These are phyloP conservation scores for Mariannaea sp. DNA, from an alignment of 2,329 filamentous ascomycete species.

Conservation along the genomic window DNA sequence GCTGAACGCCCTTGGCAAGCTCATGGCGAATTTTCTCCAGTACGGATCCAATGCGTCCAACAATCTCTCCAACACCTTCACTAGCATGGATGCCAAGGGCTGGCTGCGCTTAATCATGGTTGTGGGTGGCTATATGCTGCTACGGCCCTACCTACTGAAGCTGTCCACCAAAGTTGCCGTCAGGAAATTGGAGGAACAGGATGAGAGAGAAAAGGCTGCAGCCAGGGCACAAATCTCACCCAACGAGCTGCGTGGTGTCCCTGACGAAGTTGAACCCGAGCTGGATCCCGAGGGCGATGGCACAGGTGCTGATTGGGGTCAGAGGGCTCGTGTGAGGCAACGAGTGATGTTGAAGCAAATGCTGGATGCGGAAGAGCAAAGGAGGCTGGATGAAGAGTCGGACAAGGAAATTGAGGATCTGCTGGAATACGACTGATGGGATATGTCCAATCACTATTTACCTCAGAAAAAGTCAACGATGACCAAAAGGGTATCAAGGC, in stretches of 20 bases:
- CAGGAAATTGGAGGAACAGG: slow-evolving; percentile 65
- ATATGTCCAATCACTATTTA: too few species aligned
- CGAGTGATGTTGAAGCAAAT: slow-evolving; percentile 68
- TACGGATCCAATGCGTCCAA: slow-evolving; percentile 47
- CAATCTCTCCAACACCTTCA: slow-evolving; percentile 57
- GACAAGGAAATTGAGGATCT: slow-evolving; percentile 79
- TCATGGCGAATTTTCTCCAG: slow-evolving; percentile 40
- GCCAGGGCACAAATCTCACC: slow-evolving; percentile 64
- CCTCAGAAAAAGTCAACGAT: too few species aligned
- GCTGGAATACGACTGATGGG: slow-evolving; percentile 55
- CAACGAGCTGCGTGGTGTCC: slow-evolving; percentile 66
- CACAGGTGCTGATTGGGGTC: slow-evolving; percentile 66
- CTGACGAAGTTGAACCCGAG: slow-evolving; percentile 57
- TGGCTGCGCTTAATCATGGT: slow-evolving; percentile 74
- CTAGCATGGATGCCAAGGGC: slow-evolving; percentile 55
- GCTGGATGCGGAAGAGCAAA: slow-evolving; percentile 65
- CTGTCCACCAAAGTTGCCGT: slow-evolving; percentile 66
- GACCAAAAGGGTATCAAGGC: too few species aligned
- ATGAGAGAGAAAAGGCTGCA: slow-evolving; percentile 57
- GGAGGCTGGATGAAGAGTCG: slow-evolving; percentile 65
- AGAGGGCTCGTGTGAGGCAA: slow-evolving; percentile 71
- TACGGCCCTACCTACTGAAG: slow-evolving; percentile 76
- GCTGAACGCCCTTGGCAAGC: slow-evolving; percentile 44
- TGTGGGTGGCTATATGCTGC: slow-evolving; percentile 72
- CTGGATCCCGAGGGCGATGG: slow-evolving; percentile 52